Percentiles rank a stretch among this genome's conserved stretches.
phyloP scores from a whole-genome alignment of 345 rosid species.

The Linum tenue region DNA sequence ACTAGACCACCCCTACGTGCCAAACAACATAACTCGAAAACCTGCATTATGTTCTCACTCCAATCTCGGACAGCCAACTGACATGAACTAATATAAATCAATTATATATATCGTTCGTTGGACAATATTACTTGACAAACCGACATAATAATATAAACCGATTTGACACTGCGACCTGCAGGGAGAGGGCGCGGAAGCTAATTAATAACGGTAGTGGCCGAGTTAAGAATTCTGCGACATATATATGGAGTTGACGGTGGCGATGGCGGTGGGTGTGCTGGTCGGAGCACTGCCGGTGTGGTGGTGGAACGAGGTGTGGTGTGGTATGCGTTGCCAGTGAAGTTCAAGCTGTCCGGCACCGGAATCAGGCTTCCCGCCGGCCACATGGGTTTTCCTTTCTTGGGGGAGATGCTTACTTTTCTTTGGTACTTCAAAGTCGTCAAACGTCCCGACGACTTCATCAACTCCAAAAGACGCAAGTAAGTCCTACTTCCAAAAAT shows the following conservation, averaged over 20 bases:
- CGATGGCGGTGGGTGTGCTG: constrained; percentile 6
- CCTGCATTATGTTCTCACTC: no score
- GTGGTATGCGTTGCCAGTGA: constrained; percentile 17
- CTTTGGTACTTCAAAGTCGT: constrained; percentile 10
- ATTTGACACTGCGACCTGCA: no score
- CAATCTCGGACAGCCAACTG: no score
- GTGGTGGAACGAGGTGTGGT: constrained; percentile 41
- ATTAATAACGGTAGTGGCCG: no score
- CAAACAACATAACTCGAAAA: no score
- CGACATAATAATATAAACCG: no score
- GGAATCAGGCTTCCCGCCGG: constrained; percentile 27
- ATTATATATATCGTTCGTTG: no score
- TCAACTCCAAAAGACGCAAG: constrained; percentile 30
- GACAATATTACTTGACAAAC: no score
- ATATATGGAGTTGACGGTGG: neutral
- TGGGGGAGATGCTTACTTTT: constrained; percentile 33
- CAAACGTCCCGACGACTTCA: constrained; percentile 29
- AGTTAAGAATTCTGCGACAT: no score
- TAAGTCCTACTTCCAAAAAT: constrained; percentile 4
- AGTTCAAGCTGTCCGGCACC: constrained; percentile 4
- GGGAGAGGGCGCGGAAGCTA: no score
- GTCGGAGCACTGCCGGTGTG: constrained; percentile 22
- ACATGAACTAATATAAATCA: no score
- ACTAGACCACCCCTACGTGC: no score
- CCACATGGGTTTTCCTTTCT: constrained; percentile 27